These are phyloP conservation scores for Floccularia luteovirens DNA, from an alignment of 768 basidiomycete species.

Conservation along the genomic window DNA sequence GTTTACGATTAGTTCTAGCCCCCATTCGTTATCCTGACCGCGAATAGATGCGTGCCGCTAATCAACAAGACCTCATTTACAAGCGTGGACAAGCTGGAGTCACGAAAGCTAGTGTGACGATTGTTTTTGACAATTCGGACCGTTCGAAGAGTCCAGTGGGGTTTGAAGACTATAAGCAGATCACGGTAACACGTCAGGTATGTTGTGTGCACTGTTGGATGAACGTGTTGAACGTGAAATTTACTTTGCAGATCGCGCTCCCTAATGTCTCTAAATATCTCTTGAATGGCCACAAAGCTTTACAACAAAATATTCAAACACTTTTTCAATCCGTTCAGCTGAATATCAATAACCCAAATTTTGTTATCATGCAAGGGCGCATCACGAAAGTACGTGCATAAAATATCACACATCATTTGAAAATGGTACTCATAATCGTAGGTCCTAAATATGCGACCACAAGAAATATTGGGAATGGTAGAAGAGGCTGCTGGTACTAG, in stretches of 20 bases:
- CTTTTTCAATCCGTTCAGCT: conserved; percentile 96
- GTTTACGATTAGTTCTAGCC: conserved; percentile 11
- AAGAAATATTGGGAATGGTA: conserved; percentile 96
- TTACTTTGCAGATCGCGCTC: conserved; percentile 78
- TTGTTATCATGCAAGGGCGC: conserved; percentile 98
- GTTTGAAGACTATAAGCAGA: conserved; percentile 72
- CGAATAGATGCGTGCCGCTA: conserved; percentile 82
- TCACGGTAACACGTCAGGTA: conserved; percentile 96
- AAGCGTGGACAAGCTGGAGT: conserved; percentile 97
- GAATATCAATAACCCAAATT: conserved; percentile 99
- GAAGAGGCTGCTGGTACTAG: conserved; percentile 98
- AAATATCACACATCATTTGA: neutral
- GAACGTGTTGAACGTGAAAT: no score
- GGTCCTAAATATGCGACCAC: conserved; percentile 97
- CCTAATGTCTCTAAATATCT: conserved; percentile 94
- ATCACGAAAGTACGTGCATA: conserved; percentile 77
- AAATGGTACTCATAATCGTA: conserved; percentile 12
- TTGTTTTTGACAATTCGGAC: conserved; percentile 98
- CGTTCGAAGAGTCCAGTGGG: conserved; percentile 77
- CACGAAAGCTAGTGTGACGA: conserved; percentile 95
- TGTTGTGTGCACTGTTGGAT: conserved; percentile 11
- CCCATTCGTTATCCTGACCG: conserved; percentile 4
- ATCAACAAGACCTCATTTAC: conserved; percentile 97
- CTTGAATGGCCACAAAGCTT: conserved; percentile 90
- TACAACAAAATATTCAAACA: conserved; percentile 78